These are phyloP conservation scores for Raphanus sativus DNA, from an alignment of 345 rosid species.

Conservation along the genomic window DNA sequence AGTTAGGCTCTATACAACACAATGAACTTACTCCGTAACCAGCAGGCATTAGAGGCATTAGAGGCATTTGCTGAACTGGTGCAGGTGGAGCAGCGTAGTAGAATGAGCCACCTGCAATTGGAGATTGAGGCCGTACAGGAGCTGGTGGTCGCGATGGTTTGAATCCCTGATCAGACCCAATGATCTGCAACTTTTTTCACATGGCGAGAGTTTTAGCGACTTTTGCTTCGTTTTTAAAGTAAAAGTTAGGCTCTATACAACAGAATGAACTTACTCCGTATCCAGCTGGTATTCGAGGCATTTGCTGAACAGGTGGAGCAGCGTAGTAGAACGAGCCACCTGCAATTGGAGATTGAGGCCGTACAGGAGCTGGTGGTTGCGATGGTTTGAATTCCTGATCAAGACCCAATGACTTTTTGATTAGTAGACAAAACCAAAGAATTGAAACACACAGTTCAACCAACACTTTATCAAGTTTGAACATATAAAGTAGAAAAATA, in stretches of 20 bases:
- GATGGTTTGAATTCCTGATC: conserved; percentile 87
- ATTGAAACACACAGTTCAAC: not conserved
- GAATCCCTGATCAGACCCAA: conserved; percentile 66
- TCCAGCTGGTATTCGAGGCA: conserved; percentile 67
- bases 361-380: conserved; percentile 49
- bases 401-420: conserved; percentile 9
- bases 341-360: conserved; percentile 58
- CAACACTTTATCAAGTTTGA: conserved; percentile 17
- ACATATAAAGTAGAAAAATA: not conserved
- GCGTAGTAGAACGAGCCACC: not conserved
- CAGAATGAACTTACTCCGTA: conserved; percentile 59
- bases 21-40: conserved; percentile 65
- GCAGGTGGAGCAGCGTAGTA: not conserved
- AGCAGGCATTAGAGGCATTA: conserved; percentile 65
- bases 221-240: not conserved
- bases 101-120: conserved; percentile 17
- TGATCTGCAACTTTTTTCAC: too few species aligned
- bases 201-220: too few species aligned
- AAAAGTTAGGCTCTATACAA: not conserved
- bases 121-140: conserved; percentile 60
- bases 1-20: not conserved
- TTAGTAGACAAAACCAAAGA: not conserved
- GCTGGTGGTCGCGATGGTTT: conserved; percentile 62
- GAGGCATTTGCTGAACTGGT: conserved; percentile 61
- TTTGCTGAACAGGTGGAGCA: conserved; percentile 47